phyloP scores from a whole-genome alignment of 2,329 filamentous ascomycete species.

The Tolypocladium pustulatum region DNA sequence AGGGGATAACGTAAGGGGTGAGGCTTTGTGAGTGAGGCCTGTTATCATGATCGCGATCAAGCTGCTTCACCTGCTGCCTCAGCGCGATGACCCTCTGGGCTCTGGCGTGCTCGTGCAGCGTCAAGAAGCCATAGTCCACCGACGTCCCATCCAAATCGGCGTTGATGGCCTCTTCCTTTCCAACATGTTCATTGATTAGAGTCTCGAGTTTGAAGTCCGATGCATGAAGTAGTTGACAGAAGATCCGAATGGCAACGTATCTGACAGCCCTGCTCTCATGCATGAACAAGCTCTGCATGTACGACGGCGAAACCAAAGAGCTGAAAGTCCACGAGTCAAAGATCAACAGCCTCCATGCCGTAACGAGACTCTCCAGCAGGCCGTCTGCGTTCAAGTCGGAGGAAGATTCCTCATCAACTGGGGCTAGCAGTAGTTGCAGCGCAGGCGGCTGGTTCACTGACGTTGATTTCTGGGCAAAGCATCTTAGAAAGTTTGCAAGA shows the following conservation, averaged over 20 bases:
- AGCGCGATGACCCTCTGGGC: conserved; percentile 33
- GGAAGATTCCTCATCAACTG: conserved; percentile 16
- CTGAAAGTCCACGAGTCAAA: conserved; percentile 63
- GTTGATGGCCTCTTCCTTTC: conserved; percentile 45
- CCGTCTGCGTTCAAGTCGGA: conserved; percentile 10
- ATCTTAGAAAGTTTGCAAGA: conserved; percentile 61
- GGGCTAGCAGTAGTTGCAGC: conserved; percentile 19
- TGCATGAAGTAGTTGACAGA: conserved; percentile 67
- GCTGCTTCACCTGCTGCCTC: conserved; percentile 24
- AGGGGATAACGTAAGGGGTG: conserved; percentile 51
- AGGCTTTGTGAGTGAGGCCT: conserved; percentile 28
- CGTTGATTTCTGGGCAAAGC: conserved; percentile 11
- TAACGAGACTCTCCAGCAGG: conserved; percentile 19
- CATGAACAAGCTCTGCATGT: conserved; percentile 58
- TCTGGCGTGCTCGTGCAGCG: conserved; percentile 45
- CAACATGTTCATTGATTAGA: conserved; percentile 58
- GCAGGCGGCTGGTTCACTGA: conserved; percentile 7
- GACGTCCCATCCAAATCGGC: conserved; percentile 65
- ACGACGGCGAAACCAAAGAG: conserved; percentile 51
- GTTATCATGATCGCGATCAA: conserved; percentile 4
- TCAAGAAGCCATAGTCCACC: conserved; percentile 70
- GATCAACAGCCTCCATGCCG: conserved; percentile 68
- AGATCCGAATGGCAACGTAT: conserved; percentile 73
- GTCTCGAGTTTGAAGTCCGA: conserved; percentile 69
- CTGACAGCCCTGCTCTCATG: conserved; percentile 51